phyloP scores from a whole-genome alignment of 1,139 yeast genomes.

The Komagataea norvegica region DNA sequence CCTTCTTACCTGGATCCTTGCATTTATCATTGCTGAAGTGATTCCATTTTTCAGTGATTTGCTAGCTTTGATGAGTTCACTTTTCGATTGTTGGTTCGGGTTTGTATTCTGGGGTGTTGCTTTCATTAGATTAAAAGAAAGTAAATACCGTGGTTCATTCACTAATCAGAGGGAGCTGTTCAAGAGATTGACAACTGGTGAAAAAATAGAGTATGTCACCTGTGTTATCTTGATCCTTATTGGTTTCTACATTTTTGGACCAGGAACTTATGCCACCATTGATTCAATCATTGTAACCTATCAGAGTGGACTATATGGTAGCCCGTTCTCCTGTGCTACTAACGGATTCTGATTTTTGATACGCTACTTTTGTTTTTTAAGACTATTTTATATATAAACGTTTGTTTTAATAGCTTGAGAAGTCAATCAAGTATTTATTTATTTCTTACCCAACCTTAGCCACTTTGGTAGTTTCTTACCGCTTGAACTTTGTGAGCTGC shows the following conservation, averaged over 20 bases:
- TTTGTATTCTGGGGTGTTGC: conserved; percentile 66
- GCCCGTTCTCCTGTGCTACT: conserved; percentile 46
- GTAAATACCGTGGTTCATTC: conserved; percentile 26
- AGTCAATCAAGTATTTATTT: too few relatives aligned
- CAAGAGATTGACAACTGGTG: conserved; percentile 24
- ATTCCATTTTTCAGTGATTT: conserved; percentile 60
- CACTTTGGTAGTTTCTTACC: conserved; percentile 33
- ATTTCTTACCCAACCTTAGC: conserved; percentile 35
- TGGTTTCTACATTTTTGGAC: conserved; percentile 54
- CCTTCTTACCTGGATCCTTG: conserved; percentile 44
- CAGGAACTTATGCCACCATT: conserved; percentile 53
- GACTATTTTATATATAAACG: too few relatives aligned
- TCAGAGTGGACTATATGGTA: conserved; percentile 43
- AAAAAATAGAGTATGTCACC: conserved; percentile 34
- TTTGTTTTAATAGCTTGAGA: too few relatives aligned
- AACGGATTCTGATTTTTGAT: conserved; percentile 34
- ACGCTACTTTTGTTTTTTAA: too few relatives aligned
- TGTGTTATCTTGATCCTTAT: conserved; percentile 38
- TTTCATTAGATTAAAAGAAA: conserved; percentile 40
- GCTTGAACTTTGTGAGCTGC: conserved; percentile 1
- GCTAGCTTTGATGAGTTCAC: conserved; percentile 55
- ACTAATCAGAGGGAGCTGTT: conserved; percentile 29
- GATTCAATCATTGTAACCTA: conserved; percentile 49
- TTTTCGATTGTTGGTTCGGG: conserved; percentile 64
- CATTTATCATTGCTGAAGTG: conserved; percentile 56